Evolutionary conservation across 2,329 filamentous ascomycete species (phyloP).

Genomic region (Samsoniella hepiali): DNA sequence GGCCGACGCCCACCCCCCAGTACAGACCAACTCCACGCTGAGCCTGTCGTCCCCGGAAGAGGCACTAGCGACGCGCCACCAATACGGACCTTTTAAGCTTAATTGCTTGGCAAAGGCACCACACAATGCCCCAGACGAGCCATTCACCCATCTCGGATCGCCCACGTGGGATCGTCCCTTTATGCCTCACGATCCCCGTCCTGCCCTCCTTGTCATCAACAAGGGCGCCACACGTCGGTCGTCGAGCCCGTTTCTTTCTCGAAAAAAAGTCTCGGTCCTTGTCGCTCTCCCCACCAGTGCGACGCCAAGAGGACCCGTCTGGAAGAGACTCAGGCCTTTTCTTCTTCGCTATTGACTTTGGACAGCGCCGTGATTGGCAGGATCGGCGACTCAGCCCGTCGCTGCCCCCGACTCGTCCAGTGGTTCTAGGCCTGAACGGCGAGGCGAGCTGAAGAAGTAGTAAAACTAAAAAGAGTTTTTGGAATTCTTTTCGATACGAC

Average conservation of each 20-base stretch:
- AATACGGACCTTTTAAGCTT: conserved; percentile 14
- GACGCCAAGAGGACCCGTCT: background rate
- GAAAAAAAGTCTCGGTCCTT: background rate
- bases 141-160: conserved; percentile 1
- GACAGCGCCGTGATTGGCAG: conserved; percentile 3
- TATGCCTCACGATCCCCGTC: background rate
- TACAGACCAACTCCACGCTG: background rate
- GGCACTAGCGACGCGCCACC: conserved; percentile 11
- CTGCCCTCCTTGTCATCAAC: background rate
- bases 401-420: background rate
- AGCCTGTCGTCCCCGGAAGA: background rate
- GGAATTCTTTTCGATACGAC: no score
- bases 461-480: no score
- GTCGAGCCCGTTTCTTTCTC: background rate
- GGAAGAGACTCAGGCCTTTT: background rate
- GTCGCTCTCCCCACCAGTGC: background rate
- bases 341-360: background rate
- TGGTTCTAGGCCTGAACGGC: conserved; percentile 1
- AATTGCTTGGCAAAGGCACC: conserved; percentile 9
- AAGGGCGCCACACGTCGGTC: background rate
- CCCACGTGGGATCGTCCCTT: conserved; percentile 11
- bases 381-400: background rate
- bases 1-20: background rate
- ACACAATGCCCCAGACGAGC: background rate
- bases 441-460: background rate